Conservation (phyloP, 768 basidiomycete species). For the Naganishia onofrii region DNA sequence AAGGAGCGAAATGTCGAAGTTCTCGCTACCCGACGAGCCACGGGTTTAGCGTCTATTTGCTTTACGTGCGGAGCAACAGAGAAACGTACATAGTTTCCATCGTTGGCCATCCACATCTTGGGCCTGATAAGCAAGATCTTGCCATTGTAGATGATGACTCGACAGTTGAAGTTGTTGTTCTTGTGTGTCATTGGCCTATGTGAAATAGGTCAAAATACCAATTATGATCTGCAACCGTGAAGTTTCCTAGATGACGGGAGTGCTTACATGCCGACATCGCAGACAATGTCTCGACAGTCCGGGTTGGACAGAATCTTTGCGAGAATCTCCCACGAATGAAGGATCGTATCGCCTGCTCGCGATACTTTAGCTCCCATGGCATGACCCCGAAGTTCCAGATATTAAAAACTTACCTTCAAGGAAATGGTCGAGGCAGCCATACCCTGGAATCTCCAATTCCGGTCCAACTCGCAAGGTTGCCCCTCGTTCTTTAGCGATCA, state of each 20-base stretch:
- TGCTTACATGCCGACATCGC: constrained; percentile 91
- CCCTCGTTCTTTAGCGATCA: constrained; percentile 79
- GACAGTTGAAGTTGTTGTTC: constrained; percentile 96
- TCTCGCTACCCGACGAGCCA: constrained; percentile 41
- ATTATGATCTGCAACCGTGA: neutral
- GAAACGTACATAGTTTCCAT: constrained; percentile 81
- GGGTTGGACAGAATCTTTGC: constrained; percentile 82
- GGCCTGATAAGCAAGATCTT: constrained; percentile 92
- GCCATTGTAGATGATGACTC: constrained; percentile 78
- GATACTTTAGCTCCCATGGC: neutral
- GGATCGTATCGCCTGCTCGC: constrained; percentile 79
- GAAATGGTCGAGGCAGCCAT: constrained; percentile 97
- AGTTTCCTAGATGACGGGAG: neutral
- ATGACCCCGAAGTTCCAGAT: neutral
- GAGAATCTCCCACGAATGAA: constrained; percentile 97
- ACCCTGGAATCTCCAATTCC: constrained; percentile 96
- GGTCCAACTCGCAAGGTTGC: constrained; percentile 92
- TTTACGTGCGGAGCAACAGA: neutral
- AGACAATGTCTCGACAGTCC: constrained; percentile 78
- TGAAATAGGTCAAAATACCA: neutral
- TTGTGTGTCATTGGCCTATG: constrained; percentile 93
- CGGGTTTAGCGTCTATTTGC: neutral
- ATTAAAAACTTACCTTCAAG: constrained; percentile 71
- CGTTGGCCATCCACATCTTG: constrained; percentile 99
- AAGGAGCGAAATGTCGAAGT: constrained; percentile 76